These are phyloP conservation scores for rapeseed (Brassica napus) DNA, from an alignment of 345 rosid species.

Conservation along the genomic window DNA sequence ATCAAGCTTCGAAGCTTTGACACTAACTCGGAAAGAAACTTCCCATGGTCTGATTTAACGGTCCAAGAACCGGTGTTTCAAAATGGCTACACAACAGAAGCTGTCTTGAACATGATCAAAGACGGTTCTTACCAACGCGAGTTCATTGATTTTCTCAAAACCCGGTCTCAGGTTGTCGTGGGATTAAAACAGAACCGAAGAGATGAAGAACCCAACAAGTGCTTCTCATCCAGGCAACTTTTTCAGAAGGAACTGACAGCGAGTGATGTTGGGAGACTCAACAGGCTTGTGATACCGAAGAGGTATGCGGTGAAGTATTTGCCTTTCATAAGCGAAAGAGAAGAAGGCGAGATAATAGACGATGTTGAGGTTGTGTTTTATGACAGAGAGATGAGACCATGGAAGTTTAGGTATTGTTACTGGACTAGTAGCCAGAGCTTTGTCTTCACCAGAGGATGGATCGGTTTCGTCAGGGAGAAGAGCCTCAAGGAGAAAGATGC, in stretches of 20 bases:
- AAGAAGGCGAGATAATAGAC: conserved; percentile 5
- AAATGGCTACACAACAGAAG: conserved; percentile 32
- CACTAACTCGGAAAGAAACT: conserved; percentile 51
- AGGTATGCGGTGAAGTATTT: conserved; percentile 57
- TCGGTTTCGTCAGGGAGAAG: conserved; percentile 61
- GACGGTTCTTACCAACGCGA: conserved; percentile 65
- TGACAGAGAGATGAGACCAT: conserved; percentile 55
- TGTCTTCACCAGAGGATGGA: conserved; percentile 87
- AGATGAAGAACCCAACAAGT: conserved; percentile 10
- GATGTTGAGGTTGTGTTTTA: conserved; percentile 52
- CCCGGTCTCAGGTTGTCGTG: conserved; percentile 7
- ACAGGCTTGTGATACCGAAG: conserved; percentile 78
- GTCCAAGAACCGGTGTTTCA: conserved; percentile 54
- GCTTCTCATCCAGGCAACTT: conserved; percentile 10
- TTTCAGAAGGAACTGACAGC: conserved; percentile 74
- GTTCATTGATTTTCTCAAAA: conserved; percentile 44
- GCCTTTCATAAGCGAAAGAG: conserved; percentile 37
- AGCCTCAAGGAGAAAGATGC: conserved; percentile 53
- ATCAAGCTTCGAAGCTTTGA: conserved; percentile 44
- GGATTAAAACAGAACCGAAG: neutral
- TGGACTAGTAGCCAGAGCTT: conserved; percentile 86
- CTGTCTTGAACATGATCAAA: conserved; percentile 58
- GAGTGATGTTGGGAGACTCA: conserved; percentile 83
- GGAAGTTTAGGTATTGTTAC: conserved; percentile 81
- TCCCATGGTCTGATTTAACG: conserved; percentile 48